Percentiles rank a stretch among this genome's conserved stretches.
Evolutionary conservation across 1,139 yeast species (phyloP).

Genomic region (Saccharomyces pastorianus): DNA sequence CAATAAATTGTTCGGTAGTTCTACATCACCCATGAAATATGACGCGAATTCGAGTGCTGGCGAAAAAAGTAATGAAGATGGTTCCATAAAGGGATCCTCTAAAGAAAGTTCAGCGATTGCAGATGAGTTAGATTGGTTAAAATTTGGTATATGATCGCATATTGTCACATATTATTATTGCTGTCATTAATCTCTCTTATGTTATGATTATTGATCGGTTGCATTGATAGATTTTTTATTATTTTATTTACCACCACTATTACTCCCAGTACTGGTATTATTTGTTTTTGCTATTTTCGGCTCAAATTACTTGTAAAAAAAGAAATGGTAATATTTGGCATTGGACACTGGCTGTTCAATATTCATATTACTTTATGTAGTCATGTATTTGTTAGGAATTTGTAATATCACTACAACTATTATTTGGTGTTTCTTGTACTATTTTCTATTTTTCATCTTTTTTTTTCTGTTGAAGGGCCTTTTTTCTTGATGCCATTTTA

Average conservation of each 20-base stretch:
- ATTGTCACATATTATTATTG: neutral
- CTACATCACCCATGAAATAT: neutral
- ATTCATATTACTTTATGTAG: constrained; percentile 1
- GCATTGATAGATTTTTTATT: neutral
- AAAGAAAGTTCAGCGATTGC: constrained; percentile 7
- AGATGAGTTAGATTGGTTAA: constrained; percentile 32
- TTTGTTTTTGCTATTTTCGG: neutral
- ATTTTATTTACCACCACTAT: neutral
- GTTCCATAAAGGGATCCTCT: neutral
- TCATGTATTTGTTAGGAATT: neutral
- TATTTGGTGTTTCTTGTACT: neutral
- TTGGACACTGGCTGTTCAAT: constrained; percentile 15
- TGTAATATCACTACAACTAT: neutral
- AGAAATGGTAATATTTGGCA: constrained; percentile 4
- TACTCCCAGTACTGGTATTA: neutral
- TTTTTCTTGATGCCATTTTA: neutral
- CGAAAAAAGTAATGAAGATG: neutral
- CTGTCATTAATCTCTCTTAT: constrained; percentile 1
- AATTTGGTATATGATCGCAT: constrained; percentile 25
- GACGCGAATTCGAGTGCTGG: neutral
- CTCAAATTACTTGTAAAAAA: constrained; percentile 1
- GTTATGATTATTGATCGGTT: constrained; percentile 1
- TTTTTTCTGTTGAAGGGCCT: neutral
- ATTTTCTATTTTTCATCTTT: neutral
- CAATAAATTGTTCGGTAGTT: neutral